phyloP scores from a whole-genome alignment of 306 rosid genomes.

The Malus fusca region DNA sequence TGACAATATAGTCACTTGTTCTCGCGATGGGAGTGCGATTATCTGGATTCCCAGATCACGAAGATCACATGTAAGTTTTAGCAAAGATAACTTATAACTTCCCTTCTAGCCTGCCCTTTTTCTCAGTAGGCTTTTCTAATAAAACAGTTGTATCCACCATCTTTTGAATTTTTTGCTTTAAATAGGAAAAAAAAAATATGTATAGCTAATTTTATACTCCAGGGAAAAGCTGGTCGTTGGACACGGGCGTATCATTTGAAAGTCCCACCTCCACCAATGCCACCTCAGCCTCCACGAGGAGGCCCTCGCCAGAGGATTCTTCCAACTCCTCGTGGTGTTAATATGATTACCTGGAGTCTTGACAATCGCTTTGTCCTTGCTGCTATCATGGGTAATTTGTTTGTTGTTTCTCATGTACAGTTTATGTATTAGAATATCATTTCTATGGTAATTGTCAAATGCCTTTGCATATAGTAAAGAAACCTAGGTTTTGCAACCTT shows the following conservation, averaged over 20 bases:
- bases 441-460: background rate
- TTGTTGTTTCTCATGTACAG: conserved; percentile 10
- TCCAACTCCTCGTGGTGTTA: conserved; percentile 99
- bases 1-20: conserved; percentile 97
- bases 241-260: conserved; percentile 90
- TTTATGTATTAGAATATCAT: background rate
- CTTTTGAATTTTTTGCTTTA: background rate
- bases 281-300: conserved; percentile 86
- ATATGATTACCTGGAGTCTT: conserved; percentile 98
- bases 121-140: background rate
- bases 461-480: background rate
- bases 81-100: conserved; percentile 8
- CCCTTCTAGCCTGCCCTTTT: conserved; percentile 1
- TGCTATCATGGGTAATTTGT: conserved; percentile 82
- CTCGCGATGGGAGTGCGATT: conserved; percentile 99
- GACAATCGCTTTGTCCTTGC: conserved; percentile 99
- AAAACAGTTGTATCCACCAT: background rate
- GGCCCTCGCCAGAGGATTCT: conserved; percentile 97
- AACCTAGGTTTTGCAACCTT: background rate
- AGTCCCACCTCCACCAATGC: conserved; percentile 99
- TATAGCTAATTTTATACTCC: conserved; percentile 11
- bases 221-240: conserved; percentile 98
- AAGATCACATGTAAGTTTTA: conserved; percentile 76
- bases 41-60: conserved; percentile 95
- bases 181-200: conserved; percentile 13